phyloP scores from a whole-genome alignment of 2,329 filamentous ascomycete genomes.

The Ilyonectria robusta region DNA sequence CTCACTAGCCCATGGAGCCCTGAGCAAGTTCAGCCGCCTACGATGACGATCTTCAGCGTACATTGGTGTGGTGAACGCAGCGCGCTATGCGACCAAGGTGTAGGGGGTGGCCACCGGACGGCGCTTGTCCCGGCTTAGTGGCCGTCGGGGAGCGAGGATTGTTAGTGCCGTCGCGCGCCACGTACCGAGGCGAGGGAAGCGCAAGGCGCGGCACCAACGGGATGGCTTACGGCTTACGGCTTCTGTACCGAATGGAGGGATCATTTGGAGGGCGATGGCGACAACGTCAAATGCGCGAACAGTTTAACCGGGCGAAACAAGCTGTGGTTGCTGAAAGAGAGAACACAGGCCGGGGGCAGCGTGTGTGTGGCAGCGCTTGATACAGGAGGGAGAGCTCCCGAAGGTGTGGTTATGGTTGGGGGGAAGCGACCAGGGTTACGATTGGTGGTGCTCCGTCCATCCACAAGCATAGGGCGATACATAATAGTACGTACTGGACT shows the following conservation, averaged over 20 bases:
- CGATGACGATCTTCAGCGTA: slow-evolving; percentile 6
- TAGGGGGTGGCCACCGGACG: background rate
- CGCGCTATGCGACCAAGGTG: slow-evolving; percentile 11
- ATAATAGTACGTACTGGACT: background rate
- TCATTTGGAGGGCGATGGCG: background rate
- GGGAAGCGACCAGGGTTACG: background rate
- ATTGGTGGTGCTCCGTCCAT: background rate
- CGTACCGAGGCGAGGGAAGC: slow-evolving; percentile 21
- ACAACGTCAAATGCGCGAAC: background rate
- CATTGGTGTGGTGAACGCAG: background rate
- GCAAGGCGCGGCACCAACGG: slow-evolving; percentile 7
- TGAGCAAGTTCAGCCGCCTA: slow-evolving; percentile 5
- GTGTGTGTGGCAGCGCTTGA: background rate
- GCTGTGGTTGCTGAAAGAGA: background rate
- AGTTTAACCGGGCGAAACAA: background rate
- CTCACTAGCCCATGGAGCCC: slow-evolving; percentile 17
- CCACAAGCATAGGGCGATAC: background rate
- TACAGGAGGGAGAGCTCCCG: slow-evolving; percentile 4
- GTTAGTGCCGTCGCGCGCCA: slow-evolving; percentile 11
- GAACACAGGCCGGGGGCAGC: background rate
- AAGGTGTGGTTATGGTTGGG: slow-evolving; percentile 3
- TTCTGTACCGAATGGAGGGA: background rate
- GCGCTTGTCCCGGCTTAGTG: slow-evolving; percentile 12
- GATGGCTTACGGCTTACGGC: background rate
- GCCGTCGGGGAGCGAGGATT: slow-evolving; percentile 5